phyloP scores from a whole-genome alignment of 768 basidiomycete genomes.

The Rhodotorula graminis region DNA sequence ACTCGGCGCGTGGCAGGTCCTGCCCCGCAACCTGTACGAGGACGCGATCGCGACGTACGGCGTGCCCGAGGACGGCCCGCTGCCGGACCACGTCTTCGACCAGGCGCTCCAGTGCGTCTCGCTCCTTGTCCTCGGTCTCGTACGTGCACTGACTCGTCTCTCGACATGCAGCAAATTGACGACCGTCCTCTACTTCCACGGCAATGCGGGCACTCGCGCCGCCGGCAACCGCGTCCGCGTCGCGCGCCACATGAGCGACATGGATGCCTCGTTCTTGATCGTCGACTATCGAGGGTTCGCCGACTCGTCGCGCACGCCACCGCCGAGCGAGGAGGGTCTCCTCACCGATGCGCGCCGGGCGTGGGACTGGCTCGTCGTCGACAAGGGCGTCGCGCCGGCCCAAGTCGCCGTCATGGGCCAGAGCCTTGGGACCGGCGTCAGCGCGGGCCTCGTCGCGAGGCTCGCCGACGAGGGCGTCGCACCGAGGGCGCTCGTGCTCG shows the following conservation, averaged over 20 bases:
- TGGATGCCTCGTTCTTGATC: conserved; percentile 69
- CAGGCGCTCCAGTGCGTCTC: conserved; percentile 28
- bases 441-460: conserved; percentile 49
- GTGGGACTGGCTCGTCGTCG: conserved; percentile 66
- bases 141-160: too few species aligned
- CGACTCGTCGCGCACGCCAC: conserved; percentile 63
- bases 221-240: conserved; percentile 61
- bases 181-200: conserved; percentile 87
- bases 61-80: conserved; percentile 42
- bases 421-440: conserved; percentile 81
- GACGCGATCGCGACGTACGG: conserved; percentile 44
- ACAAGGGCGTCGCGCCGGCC: conserved; percentile 56
- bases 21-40: conserved; percentile 64
- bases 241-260: conserved; percentile 46
- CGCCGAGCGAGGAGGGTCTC: conserved; percentile 71
- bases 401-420: conserved; percentile 75
- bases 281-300: conserved; percentile 87
- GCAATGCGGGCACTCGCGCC: conserved; percentile 78
- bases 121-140: too few species aligned
- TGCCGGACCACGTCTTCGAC: conserved; percentile 42
- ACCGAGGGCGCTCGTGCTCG: conserved; percentile 24
- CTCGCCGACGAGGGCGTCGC: conserved; percentile 48
- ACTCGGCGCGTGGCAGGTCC: conserved; percentile 79
- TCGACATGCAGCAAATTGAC: conserved; percentile 44
- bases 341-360: conserved; percentile 65